phyloP scores from a whole-genome alignment of 768 basidiomycete species.

The Omphalotus guepiniiformis region DNA sequence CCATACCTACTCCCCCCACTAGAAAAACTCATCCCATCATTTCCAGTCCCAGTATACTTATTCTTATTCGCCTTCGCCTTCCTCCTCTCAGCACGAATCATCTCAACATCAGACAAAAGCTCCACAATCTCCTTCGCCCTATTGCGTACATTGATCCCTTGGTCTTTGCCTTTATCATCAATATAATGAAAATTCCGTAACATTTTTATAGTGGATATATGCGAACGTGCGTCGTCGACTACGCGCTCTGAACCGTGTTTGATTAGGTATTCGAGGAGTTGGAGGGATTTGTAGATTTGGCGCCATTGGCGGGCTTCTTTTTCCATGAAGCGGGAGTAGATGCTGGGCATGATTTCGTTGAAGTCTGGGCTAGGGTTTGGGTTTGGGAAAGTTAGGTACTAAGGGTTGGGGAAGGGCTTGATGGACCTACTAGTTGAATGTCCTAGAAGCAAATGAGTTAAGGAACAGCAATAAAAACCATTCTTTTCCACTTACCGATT shows the following conservation, averaged over 20 bases:
- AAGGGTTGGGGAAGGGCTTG: neutral
- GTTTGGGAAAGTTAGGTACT: neutral
- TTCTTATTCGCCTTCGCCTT: conserved; percentile 89
- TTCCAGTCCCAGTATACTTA: conserved; percentile 88
- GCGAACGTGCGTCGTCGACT: conserved; percentile 94
- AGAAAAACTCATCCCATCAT: conserved; percentile 68
- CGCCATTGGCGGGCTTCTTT: conserved; percentile 98
- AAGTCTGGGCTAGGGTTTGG: conserved; percentile 74
- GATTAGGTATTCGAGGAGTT: conserved; percentile 91
- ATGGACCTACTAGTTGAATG: conserved; percentile 88
- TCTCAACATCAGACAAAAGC: conserved; percentile 85
- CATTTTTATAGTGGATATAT: conserved; percentile 96
- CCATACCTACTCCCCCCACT: conserved; percentile 50
- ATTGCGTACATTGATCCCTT: conserved; percentile 97
- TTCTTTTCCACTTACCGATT: conserved; percentile 64
- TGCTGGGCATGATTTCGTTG: conserved; percentile 98
- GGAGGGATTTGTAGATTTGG: conserved; percentile 98
- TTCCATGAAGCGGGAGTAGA: conserved; percentile 94
- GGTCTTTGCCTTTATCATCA: conserved; percentile 98
- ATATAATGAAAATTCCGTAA: conserved; percentile 97
- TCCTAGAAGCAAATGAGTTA: conserved; percentile 42
- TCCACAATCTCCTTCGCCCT: conserved; percentile 91
- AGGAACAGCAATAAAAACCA: neutral
- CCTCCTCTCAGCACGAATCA: conserved; percentile 81
- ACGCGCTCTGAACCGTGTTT: conserved; percentile 98